Evolutionary conservation across 768 basidiomycete species (phyloP).

Genomic region (Chalciporus piperatus): DNA sequence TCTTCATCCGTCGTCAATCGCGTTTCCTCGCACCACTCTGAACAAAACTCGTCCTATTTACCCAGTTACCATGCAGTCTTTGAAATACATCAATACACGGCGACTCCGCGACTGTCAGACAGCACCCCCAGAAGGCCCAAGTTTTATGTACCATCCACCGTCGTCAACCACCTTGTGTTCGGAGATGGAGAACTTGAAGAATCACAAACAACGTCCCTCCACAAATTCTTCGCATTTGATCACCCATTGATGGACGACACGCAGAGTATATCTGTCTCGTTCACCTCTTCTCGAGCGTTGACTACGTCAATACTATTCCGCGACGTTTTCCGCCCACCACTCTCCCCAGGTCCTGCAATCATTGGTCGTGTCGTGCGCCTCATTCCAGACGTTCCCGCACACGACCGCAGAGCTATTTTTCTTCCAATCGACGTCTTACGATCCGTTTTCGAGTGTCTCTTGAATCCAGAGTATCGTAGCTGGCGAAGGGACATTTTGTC

Average conservation of each 20-base stretch:
- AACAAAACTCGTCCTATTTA: background rate
- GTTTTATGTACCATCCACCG: no score
- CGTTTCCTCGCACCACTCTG: background rate
- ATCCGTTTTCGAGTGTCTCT: background rate
- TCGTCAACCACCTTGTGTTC: background rate
- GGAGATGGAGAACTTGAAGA: background rate
- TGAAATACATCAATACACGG: background rate
- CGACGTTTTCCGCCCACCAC: no score
- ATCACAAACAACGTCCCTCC: background rate
- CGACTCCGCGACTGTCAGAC: background rate
- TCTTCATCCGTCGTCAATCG: background rate
- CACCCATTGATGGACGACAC: background rate
- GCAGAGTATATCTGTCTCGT: background rate
- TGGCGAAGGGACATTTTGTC: slow-evolving; percentile 4
- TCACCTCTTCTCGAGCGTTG: background rate
- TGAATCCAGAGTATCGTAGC: background rate
- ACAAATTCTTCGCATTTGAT: background rate
- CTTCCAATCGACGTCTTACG: background rate
- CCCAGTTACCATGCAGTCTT: background rate
- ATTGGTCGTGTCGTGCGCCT: slow-evolving; percentile 2
- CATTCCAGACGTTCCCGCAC: background rate
- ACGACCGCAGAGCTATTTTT: background rate
- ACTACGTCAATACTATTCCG: no score
- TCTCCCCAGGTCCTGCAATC: background rate
- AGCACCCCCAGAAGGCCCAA: no score